Percentiles rank a stretch among this genome's conserved stretches.
phyloP scores from a whole-genome alignment of 495 filamentous ascomycete genomes.

The Aspergillus ostianus region DNA sequence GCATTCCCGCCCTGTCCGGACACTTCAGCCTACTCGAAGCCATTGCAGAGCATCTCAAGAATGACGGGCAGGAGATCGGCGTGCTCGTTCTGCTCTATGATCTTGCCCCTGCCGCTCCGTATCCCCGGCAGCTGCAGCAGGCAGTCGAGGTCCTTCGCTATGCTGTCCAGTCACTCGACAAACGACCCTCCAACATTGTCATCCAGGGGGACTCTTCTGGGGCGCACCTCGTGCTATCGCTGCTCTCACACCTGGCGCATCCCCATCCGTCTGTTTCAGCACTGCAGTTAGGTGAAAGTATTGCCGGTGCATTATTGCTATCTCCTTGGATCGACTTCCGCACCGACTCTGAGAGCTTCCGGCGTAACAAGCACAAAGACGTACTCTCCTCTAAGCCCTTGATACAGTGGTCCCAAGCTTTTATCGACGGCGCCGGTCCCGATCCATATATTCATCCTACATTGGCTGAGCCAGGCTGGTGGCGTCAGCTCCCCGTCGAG shows the following conservation, averaged over 20 bases:
- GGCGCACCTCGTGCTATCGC: conserved; percentile 46
- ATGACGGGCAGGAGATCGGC: too few species aligned
- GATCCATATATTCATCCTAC: too few species aligned
- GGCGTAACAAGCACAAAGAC: conserved; percentile 5
- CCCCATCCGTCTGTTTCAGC: conserved; percentile 40
- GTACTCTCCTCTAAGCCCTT: too few species aligned
- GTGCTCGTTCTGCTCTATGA: too few species aligned
- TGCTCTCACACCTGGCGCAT: conserved; percentile 54
- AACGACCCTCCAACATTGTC: conserved; percentile 39
- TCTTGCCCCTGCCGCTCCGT: conserved; percentile 45
- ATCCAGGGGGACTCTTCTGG: conserved; percentile 58
- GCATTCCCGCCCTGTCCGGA: too few species aligned
- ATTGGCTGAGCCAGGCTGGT: too few species aligned
- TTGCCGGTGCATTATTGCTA: conserved; percentile 12
- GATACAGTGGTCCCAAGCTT: too few species aligned
- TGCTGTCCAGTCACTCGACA: conserved; percentile 33
- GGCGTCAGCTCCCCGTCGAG: too few species aligned
- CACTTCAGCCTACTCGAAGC: too few species aligned
- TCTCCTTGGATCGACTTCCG: conserved; percentile 17
- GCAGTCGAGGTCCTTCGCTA: conserved; percentile 41
- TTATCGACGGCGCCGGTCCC: too few species aligned
- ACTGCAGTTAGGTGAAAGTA: conserved; percentile 5
- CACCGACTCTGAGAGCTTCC: conserved; percentile 6
- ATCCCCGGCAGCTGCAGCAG: conserved; percentile 53
- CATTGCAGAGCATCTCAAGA: too few species aligned